Evolutionary conservation across 805 yeast genomes (phyloP).

Genomic region (Hanseniaspora hatyaiensis): DNA sequence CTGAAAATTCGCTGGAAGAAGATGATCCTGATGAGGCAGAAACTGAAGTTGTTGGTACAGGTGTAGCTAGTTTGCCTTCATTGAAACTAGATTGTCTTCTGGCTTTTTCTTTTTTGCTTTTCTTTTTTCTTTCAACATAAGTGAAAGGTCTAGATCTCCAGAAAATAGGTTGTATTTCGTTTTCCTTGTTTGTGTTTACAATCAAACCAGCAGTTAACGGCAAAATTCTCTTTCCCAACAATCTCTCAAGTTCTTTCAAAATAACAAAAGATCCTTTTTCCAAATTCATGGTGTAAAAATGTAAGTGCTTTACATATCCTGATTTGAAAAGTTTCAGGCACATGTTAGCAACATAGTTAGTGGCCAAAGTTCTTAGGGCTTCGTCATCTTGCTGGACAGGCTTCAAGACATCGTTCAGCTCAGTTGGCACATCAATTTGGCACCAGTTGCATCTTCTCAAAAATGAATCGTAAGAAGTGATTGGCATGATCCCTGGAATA

Average conservation of each 20-base stretch:
- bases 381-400: conserved; percentile 85
- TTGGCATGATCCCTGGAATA: conserved; percentile 98
- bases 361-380: conserved; percentile 73
- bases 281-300: conserved; percentile 94
- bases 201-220: conserved; percentile 9
- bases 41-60: neutral
- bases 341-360: conserved; percentile 71
- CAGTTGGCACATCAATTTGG: conserved; percentile 64
- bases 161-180: conserved; percentile 80
- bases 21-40: neutral
- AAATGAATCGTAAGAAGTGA: conserved; percentile 86
- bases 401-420: conserved; percentile 56
- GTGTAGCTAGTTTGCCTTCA: neutral
- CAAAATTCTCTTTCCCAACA: conserved; percentile 10
- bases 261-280: conserved; percentile 86
- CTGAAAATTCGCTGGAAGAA: conserved; percentile 11
- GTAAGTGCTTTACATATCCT: conserved; percentile 72
- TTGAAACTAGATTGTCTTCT: neutral
- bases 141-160: conserved; percentile 92
- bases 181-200: conserved; percentile 49
- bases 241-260: conserved; percentile 50
- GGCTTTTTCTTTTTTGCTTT: conserved; percentile 35
- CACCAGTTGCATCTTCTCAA: conserved; percentile 93
- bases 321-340: conserved; percentile 60
- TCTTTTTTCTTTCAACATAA: conserved; percentile 76